These are phyloP conservation scores for Chrysopogon serrulatus DNA, from an alignment of 176 grass and related monocot species.

Conservation along the genomic window DNA sequence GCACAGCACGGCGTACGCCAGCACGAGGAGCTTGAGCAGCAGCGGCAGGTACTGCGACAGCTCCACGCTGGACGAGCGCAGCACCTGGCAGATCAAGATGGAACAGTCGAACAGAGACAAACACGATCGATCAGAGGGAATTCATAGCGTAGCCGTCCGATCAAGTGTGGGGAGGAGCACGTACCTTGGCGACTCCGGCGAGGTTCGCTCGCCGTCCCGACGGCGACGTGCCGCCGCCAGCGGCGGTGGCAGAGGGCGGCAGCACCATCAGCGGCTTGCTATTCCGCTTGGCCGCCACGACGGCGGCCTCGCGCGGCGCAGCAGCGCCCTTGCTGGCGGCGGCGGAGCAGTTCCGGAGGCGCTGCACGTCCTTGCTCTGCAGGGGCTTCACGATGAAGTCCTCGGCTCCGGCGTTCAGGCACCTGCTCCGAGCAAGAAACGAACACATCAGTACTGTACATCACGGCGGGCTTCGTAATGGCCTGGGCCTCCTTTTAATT, in stretches of 20 bases:
- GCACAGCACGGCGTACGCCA: slow-evolving; percentile 61
- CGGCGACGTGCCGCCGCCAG: slow-evolving; percentile 12
- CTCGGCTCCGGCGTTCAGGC: slow-evolving; percentile 66
- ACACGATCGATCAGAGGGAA: too few relatives aligned
- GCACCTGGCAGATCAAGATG: slow-evolving; percentile 47
- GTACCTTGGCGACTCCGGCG: slow-evolving; percentile 60
- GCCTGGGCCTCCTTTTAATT: neutral
- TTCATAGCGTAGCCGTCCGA: too few relatives aligned
- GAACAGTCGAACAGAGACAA: too few relatives aligned
- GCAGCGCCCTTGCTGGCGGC: neutral
- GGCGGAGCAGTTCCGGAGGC: slow-evolving; percentile 59
- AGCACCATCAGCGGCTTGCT: neutral
- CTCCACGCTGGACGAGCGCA: slow-evolving; percentile 55
- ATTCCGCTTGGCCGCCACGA: slow-evolving; percentile 29
- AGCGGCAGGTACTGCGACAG: slow-evolving; percentile 66
- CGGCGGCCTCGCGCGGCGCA: neutral
- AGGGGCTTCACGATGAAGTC: slow-evolving; percentile 93
- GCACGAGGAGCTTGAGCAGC: slow-evolving; percentile 57
- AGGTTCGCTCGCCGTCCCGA: slow-evolving; percentile 38
- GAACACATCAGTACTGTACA: too few relatives aligned
- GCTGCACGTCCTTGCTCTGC: slow-evolving; percentile 73
- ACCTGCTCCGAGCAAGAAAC: slow-evolving; percentile 9
- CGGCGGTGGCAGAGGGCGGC: neutral
- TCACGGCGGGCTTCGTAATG: neutral
- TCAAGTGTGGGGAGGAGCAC: too few relatives aligned